Evolutionary conservation across 805 yeast genomes (phyloP), one percentile per base, ranked within the genome.

Genomic region (Wickerhamomyces bovis): DNA sequence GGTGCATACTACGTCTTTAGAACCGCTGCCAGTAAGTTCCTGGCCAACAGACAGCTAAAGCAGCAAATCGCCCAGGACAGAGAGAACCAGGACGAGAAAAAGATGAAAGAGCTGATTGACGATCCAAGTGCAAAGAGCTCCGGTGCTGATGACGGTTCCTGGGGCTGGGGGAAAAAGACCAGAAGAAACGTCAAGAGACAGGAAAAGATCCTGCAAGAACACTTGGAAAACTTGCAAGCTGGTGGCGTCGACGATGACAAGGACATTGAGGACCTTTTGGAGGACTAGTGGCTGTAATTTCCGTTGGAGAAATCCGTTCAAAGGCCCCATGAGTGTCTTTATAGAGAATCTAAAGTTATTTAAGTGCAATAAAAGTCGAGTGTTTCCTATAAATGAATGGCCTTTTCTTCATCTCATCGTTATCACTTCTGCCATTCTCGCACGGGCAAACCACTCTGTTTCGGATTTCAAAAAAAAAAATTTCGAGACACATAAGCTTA

Each of bases 141-240:
- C 38, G 57, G 60, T 20, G 16, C 9, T 6, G 51, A 58, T 43
- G 80, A 80, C 31, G 60, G 67, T 35, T 53, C 72, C 6, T 85
- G 85, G 70, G 92, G 94, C 25, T 85, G 89, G 89, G 94, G 94
- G 46, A 85, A 85, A 62, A 74, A 75, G 58, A 84, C 90, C 6
- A 76, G 90, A 69, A 70, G 71, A 53, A 72, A 71, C 48, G 78
- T 78, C 38, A 76, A 78, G 62, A 69, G 70, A 49, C 80, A 80
- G 55, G 76, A 81, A 55, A 69, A 76, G 46, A 52, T 75, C 15
- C 67, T 84, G 38, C 79, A 80, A 55, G 74, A 77, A 43, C 60
- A 66, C 15, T 61, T 68, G 41, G 63, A 70, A 70, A 68, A 75
- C 33, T 72, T 76, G 22, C 71, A 73, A 47, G 68, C 67, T 41